Evolutionary conservation across 2,329 filamentous ascomycete species (phyloP), one percentile per base, ranked within the genome.

Genomic region (Penicillium sp.): DNA sequence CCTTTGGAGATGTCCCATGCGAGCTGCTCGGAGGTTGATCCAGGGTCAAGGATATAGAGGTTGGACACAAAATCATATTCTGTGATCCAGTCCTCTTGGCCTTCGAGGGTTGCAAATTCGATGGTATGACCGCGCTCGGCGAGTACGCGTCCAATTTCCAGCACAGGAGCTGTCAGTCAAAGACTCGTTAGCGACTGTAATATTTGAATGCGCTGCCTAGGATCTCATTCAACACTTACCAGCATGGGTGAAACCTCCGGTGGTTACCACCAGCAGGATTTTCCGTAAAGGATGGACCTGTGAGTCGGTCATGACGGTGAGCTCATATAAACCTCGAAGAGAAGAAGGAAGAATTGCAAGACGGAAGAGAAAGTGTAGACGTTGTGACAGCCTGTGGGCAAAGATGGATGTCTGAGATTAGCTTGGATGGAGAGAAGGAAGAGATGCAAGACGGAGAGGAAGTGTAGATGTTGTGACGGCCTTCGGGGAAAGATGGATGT

Each of bases 51-150:
- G 7, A 63, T 51, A 55, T 72, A 59, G 10, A 70, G 45, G 29
- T 55, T 57, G 25, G 57, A 54, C 41, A 72, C 46, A 57, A 71
- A 70, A 28, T 57, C 52, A 53, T 63, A 56, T 35, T 44, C 53
- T 2, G 60, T 45, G 6, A 59, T 55, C 70, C 70, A 74, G 28
- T 44, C 38, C 27, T 72, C 68, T 50, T 73, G 71, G 9, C 67
- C 67, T 6, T 63, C 49, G 27, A 66, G 61, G 1, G 71, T 74
- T 18, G 70, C 71, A 29, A 75, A 74, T 15, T 69, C 65, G 44
- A 75, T 45, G 7, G 31, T 33, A 33, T 33, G 31, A 7, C 31
- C 31, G 6, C 31, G n/a, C 18, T 15, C 31, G 3, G 31, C 31
- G 31, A 33, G 31, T 8, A 33, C 13, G 7, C 31, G 12, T n/a